Evolutionary conservation across 495 filamentous ascomycete species (phyloP).

Genomic region (Aspergillus ostianus): DNA sequence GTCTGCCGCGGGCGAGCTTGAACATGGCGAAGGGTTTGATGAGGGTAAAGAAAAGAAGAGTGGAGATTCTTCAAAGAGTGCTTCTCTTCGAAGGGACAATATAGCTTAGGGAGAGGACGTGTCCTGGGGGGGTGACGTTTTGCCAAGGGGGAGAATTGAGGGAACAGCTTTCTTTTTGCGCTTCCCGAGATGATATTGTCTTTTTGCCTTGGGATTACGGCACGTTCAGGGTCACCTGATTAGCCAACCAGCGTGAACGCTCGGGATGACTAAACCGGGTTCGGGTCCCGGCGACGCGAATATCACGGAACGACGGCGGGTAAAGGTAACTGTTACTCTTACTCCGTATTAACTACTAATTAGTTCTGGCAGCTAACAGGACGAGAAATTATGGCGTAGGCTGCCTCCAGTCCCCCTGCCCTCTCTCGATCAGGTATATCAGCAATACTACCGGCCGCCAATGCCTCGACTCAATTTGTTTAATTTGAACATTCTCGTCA

Average conservation of each 20-base stretch:
- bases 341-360: no score
- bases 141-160: conserved; percentile 19
- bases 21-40: conserved; percentile 55
- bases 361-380: no score
- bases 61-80: conserved; percentile 16
- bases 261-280: conserved; percentile 19
- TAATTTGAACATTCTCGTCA: conserved; percentile 50
- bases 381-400: no score
- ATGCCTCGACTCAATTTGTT: conserved; percentile 30
- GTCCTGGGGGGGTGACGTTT: conserved; percentile 1
- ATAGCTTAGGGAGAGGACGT: conserved; percentile 3
- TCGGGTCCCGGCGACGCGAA: conserved; percentile 16
- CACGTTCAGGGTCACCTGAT: conserved; percentile 20
- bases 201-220: conserved; percentile 20
- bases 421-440: no score
- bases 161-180: conserved; percentile 46
- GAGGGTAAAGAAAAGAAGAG: conserved; percentile 24
- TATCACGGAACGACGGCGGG: conserved; percentile 17
- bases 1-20: conserved; percentile 68
- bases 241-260: conserved; percentile 18
- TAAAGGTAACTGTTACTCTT: no score
- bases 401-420: no score
- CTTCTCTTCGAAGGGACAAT: conserved; percentile 6
- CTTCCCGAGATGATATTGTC: conserved; percentile 32
- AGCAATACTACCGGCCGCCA: no score